A percentile compares a stretch with the other conserved stretches of the same genome.
Evolutionary conservation across 2,329 filamentous ascomycete genomes (phyloP).

Genomic region (Colletotrichum lindemuthianum): DNA sequence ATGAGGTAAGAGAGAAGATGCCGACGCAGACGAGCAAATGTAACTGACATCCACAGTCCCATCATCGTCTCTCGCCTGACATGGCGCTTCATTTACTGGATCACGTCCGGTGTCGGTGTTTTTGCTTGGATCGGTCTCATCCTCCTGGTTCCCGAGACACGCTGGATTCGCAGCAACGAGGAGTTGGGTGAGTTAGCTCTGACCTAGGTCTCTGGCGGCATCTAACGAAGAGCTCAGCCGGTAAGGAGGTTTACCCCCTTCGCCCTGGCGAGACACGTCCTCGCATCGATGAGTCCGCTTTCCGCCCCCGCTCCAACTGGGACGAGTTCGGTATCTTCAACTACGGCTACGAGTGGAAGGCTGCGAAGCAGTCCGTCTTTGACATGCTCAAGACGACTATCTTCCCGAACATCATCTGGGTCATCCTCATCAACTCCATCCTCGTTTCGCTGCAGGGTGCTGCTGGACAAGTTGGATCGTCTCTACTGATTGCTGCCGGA

Average conservation of each 20-base stretch:
- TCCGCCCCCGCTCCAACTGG: constrained; percentile 42
- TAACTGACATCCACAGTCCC: constrained; percentile 36
- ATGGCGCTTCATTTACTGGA: constrained; percentile 50
- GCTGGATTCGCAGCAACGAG: constrained; percentile 44
- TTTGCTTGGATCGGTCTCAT: constrained; percentile 47
- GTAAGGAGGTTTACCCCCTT: constrained; percentile 36
- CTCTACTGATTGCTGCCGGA: constrained; percentile 38
- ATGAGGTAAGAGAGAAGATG: constrained; percentile 27
- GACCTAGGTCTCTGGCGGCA: background rate
- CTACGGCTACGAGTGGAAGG: constrained; percentile 43
- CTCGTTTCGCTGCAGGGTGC: constrained; percentile 45
- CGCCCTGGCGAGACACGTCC: constrained; percentile 36
- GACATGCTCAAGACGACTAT: constrained; percentile 46
- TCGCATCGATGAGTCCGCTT: constrained; percentile 32
- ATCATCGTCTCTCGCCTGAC: constrained; percentile 43
- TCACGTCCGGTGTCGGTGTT: constrained; percentile 44
- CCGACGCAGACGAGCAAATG: background rate
- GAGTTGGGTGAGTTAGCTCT: constrained; percentile 40
- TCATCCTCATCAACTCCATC: constrained; percentile 44
- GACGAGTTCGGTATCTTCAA: constrained; percentile 47
- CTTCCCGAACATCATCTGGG: constrained; percentile 49
- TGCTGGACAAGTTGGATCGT: constrained; percentile 40
- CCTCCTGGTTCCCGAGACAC: constrained; percentile 49
- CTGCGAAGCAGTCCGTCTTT: constrained; percentile 38
- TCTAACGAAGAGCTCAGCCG: constrained; percentile 20